Conservation (phyloP, 352 stramenopile species). For the Aphanomyces invadans region DNA sequence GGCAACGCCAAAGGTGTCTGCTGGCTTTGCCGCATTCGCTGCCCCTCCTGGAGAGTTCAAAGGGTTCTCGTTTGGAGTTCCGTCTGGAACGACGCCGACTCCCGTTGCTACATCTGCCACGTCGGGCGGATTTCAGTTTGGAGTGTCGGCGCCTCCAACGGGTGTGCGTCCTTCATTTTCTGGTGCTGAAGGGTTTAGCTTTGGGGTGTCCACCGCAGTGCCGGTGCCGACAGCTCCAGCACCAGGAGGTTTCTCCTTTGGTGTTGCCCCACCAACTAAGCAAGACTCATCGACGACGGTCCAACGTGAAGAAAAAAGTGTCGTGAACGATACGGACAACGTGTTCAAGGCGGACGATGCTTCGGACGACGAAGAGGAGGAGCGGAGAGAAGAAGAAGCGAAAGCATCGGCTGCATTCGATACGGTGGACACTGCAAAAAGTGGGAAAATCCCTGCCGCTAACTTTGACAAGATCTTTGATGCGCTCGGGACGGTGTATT, state of each 20-base stretch:
- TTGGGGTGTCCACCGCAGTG: conserved; percentile 16
- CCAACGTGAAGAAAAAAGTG: conserved; percentile 15
- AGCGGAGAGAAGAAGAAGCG: conserved; percentile 54
- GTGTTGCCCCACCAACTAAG: too few species aligned
- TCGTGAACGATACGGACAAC: conserved; percentile 43
- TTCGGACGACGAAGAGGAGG: conserved; percentile 53
- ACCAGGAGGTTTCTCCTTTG: too few species aligned
- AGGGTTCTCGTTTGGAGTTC: neutral
- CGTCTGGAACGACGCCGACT: neutral
- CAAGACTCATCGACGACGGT: too few species aligned
- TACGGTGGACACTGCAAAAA: conserved; percentile 30
- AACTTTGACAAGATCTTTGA: conserved; percentile 56
- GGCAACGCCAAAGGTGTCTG: neutral
- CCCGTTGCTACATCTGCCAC: neutral
- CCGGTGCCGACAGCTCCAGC: neutral
- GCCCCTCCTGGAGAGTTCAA: neutral
- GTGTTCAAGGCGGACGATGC: conserved; percentile 39
- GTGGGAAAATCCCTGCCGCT: conserved; percentile 31
- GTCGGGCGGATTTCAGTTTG: neutral
- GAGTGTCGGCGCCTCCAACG: conserved; percentile 17
- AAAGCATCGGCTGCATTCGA: conserved; percentile 39
- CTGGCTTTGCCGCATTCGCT: conserved; percentile 21
- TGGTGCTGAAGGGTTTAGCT: conserved; percentile 20
- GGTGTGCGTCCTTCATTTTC: conserved; percentile 11
- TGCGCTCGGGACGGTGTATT: conserved; percentile 45